Conservation (phyloP, 192 early-diverging fungal species). For the Cetraspora pellucida region DNA sequence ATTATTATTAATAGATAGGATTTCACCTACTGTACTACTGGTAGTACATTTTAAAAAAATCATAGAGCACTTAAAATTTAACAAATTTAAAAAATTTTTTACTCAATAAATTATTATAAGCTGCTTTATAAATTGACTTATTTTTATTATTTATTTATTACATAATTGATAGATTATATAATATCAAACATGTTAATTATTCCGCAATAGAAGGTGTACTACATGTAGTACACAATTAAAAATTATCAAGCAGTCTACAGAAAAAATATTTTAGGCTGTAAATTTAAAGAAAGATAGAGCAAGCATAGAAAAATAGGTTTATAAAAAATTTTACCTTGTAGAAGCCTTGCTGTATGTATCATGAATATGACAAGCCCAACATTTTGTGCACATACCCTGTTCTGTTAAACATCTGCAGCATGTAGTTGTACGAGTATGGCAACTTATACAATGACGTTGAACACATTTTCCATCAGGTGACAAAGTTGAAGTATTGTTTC, state of each 20-base stretch:
- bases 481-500: neutral
- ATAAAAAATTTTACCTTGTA: conserved; percentile 1
- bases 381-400: neutral
- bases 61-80: neutral
- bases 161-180: too few relatives aligned
- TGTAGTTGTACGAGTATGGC: neutral
- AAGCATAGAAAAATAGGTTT: neutral
- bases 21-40: conserved; percentile 5
- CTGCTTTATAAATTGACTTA: neutral
- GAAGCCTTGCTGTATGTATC: neutral
- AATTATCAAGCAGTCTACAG: neutral
- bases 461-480: neutral
- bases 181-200: neutral
- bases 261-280: neutral
- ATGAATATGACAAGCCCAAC: too few relatives aligned
- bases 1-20: conserved; percentile 5
- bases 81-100: neutral
- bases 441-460: neutral
- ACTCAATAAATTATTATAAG: neutral
- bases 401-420: neutral
- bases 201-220: neutral
- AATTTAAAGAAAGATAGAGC: neutral
- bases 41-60: too few relatives aligned
- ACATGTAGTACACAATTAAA: conserved; percentile 8
- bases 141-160: neutral